These are phyloP conservation scores for Alternaria brassicae DNA, from an alignment of 2,329 filamentous ascomycete genomes.

Conservation along the genomic window DNA sequence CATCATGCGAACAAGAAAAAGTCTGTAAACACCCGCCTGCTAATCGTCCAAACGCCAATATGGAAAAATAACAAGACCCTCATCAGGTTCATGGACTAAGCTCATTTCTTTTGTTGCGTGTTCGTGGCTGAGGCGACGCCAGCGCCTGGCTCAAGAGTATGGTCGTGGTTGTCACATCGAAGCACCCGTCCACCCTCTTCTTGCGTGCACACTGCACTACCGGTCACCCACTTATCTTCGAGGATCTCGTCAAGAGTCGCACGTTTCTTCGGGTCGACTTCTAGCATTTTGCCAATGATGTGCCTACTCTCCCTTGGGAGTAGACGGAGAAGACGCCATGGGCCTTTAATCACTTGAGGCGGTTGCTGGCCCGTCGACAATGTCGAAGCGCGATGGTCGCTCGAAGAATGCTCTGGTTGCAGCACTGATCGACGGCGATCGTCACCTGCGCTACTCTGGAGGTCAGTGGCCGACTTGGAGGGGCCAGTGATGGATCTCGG, in stretches of 20 bases:
- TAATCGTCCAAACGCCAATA: slow-evolving; percentile 8
- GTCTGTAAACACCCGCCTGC: slow-evolving; percentile 9
- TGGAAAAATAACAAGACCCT: slow-evolving; percentile 1
- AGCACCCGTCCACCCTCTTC: slow-evolving; percentile 76
- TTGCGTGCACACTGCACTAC: slow-evolving; percentile 81
- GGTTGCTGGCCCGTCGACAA: slow-evolving; percentile 55
- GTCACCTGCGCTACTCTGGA: slow-evolving; percentile 48
- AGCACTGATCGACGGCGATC: slow-evolving; percentile 34
- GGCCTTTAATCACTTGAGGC: slow-evolving; percentile 78
- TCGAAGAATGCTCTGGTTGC: slow-evolving; percentile 41
- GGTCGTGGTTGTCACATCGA: slow-evolving; percentile 77
- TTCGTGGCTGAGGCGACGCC: slow-evolving; percentile 39
- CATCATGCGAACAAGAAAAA: slow-evolving; percentile 12
- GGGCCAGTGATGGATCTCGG: slow-evolving; percentile 41
- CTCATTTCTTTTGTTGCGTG: slow-evolving; percentile 48
- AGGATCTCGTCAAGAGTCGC: slow-evolving; percentile 87
- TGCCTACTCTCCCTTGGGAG: slow-evolving; percentile 88
- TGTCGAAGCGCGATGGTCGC: slow-evolving; percentile 29
- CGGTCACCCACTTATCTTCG: slow-evolving; percentile 87
- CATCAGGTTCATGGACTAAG: slow-evolving; percentile 1
- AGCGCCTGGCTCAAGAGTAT: slow-evolving; percentile 76
- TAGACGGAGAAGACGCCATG: slow-evolving; percentile 86
- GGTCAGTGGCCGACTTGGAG: slow-evolving; percentile 43
- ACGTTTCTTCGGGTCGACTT: slow-evolving; percentile 81
- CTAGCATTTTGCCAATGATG: slow-evolving; percentile 91